A percentile compares a stretch with the other conserved stretches of the same genome.
Conservation (phyloP, 805 yeast genomes). For the Naumovozyma dairenensis region DNA sequence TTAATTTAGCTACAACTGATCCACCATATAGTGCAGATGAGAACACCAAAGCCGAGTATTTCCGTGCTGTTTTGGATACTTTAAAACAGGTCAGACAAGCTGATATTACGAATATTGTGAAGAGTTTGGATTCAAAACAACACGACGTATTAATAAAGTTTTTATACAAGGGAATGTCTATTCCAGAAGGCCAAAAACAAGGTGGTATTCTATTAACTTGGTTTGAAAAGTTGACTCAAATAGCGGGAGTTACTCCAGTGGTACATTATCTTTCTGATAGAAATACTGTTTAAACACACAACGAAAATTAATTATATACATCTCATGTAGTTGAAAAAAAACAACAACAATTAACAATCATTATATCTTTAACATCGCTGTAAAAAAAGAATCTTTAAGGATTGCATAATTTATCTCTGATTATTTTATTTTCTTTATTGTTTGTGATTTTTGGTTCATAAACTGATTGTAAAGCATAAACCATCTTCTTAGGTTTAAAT, state of each 20-base stretch:
- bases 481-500: too few relatives aligned
- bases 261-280: slow-evolving; percentile 81
- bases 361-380: too few relatives aligned
- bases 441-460: too few relatives aligned
- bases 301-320: too few relatives aligned
- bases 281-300: slow-evolving; percentile 60
- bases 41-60: slow-evolving; percentile 34
- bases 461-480: too few relatives aligned
- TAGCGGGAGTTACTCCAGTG: slow-evolving; percentile 81
- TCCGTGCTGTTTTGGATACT: slow-evolving; percentile 55
- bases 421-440: too few relatives aligned
- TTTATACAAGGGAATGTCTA: slow-evolving; percentile 75
- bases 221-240: slow-evolving; percentile 83
- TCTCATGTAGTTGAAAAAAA: too few relatives aligned
- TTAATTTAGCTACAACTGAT: slow-evolving; percentile 49
- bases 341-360: too few relatives aligned
- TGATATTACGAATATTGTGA: slow-evolving; percentile 56
- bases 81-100: slow-evolving; percentile 56
- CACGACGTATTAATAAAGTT: slow-evolving; percentile 74
- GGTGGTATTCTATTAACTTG: slow-evolving; percentile 82
- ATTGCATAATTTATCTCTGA: too few relatives aligned
- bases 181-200: slow-evolving; percentile 68
- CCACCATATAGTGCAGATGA: slow-evolving; percentile 81
- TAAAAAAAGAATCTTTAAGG: too few relatives aligned
- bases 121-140: slow-evolving; percentile 49